Conservation (phyloP, 2,329 filamentous ascomycete species). For the Ampelomyces quisqualis region DNA sequence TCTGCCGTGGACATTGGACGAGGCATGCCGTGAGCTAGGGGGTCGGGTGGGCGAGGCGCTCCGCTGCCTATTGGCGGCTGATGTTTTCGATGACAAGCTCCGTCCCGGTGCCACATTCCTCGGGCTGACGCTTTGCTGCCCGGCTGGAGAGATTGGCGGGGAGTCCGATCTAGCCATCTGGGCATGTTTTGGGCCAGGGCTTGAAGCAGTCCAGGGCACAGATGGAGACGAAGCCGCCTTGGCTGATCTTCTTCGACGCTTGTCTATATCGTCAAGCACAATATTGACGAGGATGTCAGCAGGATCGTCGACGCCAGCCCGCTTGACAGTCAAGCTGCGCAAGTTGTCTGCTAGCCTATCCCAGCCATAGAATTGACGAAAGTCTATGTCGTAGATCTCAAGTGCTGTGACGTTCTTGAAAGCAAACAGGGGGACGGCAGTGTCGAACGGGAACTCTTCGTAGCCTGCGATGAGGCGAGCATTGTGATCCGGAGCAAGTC, state of each 20-base stretch:
- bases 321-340: conserved; percentile 82
- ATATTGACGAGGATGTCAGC: conserved; percentile 89
- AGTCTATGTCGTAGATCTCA: conserved; percentile 94
- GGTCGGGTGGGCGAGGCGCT: conserved; percentile 83
- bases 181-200: conserved; percentile 62
- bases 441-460: conserved; percentile 98
- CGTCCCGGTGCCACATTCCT: conserved; percentile 54
- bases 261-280: conserved; percentile 94
- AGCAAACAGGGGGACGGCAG: conserved; percentile 89
- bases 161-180: conserved; percentile 70
- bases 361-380: conserved; percentile 96
- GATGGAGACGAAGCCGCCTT: conserved; percentile 82
- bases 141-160: conserved; percentile 49
- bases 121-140: conserved; percentile 54
- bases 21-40: conserved; percentile 70
- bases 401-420: conserved; percentile 96
- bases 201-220: conserved; percentile 64
- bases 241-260: conserved; percentile 80
- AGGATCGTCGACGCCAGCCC: conserved; percentile 84
- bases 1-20: conserved; percentile 63
- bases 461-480: conserved; percentile 88
- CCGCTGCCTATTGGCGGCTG: conserved; percentile 54
- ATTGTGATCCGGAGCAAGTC: conserved; percentile 87
- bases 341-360: conserved; percentile 90
- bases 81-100: conserved; percentile 54